Base-by-base conservation (phyloP, 352 stramenopile genomes). In the Saprolegnia parasitica region DNA sequence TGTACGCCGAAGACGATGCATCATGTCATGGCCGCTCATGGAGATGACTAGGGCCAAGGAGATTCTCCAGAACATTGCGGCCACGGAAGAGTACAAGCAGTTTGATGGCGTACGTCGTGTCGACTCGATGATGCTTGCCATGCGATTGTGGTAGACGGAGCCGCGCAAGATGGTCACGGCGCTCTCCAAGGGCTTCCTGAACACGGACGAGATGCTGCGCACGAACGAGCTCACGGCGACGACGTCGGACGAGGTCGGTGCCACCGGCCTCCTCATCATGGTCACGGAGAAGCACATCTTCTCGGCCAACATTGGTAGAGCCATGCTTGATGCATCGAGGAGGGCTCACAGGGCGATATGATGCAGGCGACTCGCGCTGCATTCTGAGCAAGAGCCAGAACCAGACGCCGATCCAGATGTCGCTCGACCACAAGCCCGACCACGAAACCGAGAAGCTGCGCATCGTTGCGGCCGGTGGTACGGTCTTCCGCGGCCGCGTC, bases 391-490 rank as follows among this genome's bases (percentile, higher is more conserved):
- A 91, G 71, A 42, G 74, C 60, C 87, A 90, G 62, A 78, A 75
- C 32, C 77, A 86, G 18, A 81, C 89, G 37, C 84, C 91, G 61
- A 62, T 91, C 29, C 84, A 93, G 67, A 73, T 95, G 61, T 95
- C 87, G 10, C 77, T 93, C 21, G 87, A 95, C 72, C 87, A 95
- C 74, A 95, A 95, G 57, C 87, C 87, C 1, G 87, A 93, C 61
- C 67, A 91, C 45, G 85, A 95, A 70, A 91, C 92, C 56, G 87
- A 94, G 68, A 90, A 90, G 74, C 83, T 91, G 74, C 86, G 87
- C 56, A 95, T 95, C 62, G 74, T 94, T 67, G 81, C 83, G 9
- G 85, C 87, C 0, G 87, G 87, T 21, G 87, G 87, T 26, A 94
- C 84, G 0, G 87, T 95, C 6, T 94, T 93, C 65, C 86, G 87